Evolutionary conservation across 495 filamentous ascomycete species (phyloP), one percentile per base, ranked within the genome.

Genomic region (Choiromyces venosus): DNA sequence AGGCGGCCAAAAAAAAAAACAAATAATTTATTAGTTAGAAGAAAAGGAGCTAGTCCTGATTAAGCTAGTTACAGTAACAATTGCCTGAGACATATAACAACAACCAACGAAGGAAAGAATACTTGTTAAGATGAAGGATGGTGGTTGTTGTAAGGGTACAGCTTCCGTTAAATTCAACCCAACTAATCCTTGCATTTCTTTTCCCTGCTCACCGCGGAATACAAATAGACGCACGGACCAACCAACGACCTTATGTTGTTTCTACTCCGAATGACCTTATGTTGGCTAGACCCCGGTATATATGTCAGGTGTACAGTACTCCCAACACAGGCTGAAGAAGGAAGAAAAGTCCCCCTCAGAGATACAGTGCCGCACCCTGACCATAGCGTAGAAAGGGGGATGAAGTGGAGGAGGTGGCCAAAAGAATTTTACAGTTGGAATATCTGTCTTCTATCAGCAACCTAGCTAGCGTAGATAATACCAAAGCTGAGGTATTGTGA

Each of bases 241-340:
- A 61, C 52, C 52, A 61, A 61, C 52, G 25, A 61, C 25, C 52
- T 33, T 61, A 12, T 61, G 52, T 61, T 61, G 52, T 33, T 61
- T 18, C 12, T 29, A 16, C 52, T 25, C 10, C 25, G 52, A 33
- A 61, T 61, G 52, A 61, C 52, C n/a, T 61, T 61, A 14, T 61
- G 52, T 61, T 61, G 52, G 52, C 12, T 61, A 14, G 10, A 61
- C 25, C 52, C 52, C 4, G 12, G 52, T 16, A 61, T 61, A 61
- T 33, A 61, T 61, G 52, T 61, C 52, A 61, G 52, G 52, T 61
- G 52, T 61, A n/a, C n/a, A n/a, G n/a, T n/a, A 61, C 52, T 33
- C 52, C 14, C 52, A 61, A 61, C 52, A 61, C 25, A 33, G 52
- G 52, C 52, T 33, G 8, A 52, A 8, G 12, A 33, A 14, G 52